Base-by-base conservation (phyloP, 1,284 basidiomycete species). In the Xerocomus minutiporus region DNA sequence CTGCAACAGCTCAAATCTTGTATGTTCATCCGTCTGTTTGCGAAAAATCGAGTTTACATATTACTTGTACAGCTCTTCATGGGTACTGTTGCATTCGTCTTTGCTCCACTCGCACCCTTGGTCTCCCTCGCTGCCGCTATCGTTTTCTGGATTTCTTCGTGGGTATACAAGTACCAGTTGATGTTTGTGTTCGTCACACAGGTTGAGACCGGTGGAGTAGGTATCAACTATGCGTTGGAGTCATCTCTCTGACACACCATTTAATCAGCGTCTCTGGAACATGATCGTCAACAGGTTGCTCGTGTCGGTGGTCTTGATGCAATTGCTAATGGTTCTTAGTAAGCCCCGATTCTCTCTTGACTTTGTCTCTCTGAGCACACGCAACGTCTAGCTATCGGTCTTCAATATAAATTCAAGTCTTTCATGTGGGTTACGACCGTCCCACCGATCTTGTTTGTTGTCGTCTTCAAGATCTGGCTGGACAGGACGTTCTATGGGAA, bases 101-200 rank as follows among this genome's bases (percentile, higher is more conserved):
- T 97, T 62, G 91, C 94, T 0, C 94, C 94, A 2, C 75, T 97
- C 8, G 93, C 94, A 0, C 95, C 94, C 1, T 72, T 97, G 15
- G 93, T 97, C 26, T 79, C 78, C n/a, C 75, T 86, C 34, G 84
- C 83, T 25, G 88, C 82, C 8, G 82, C 84, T 4, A 66, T 88
- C 38, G 90, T 95, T 6, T 91, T 97, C 70, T 94, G 91, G 89
- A 76, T 88, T 59, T 80, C 80, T 58, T 86, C 83, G 0, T 82
- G 82, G 77, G 86, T 91, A 51, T 91, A 93, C 80, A 95, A 91
- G 75, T 95, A 91, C 62, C 92, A 96, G 73, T 76, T 96, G 45
- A 93, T 97, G 83, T 97, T 94, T 67, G 92, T 96, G 50, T 93
- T 82, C 67, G 75, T 92, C 47, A 86, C 93, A 2, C 85, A 84